phyloP scores from a whole-genome alignment of 257 asterid genomes.

The Henckelia pumila region DNA sequence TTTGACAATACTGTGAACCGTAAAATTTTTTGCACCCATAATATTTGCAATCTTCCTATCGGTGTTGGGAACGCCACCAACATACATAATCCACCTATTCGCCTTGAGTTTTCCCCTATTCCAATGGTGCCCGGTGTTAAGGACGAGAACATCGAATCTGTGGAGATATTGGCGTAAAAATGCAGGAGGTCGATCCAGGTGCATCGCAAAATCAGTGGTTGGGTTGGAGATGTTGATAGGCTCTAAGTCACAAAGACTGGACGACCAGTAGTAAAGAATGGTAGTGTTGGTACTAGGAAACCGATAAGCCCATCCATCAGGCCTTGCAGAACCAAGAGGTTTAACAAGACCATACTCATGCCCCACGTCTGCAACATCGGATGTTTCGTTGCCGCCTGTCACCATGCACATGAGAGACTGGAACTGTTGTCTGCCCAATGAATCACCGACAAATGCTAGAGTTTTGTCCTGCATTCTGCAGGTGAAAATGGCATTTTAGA shows the following conservation, averaged over 20 bases:
- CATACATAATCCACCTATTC: conserved; percentile 82
- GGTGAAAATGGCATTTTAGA: conserved; percentile 9
- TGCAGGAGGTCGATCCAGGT: conserved; percentile 84
- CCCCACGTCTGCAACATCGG: conserved; percentile 76
- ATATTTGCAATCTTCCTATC: conserved; percentile 52
- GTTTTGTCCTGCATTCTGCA: conserved; percentile 84
- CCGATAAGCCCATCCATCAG: conserved; percentile 96
- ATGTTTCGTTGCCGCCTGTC: conserved; percentile 73
- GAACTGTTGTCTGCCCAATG: conserved; percentile 92
- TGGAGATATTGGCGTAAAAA: conserved; percentile 59
- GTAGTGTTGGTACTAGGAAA: conserved; percentile 79
- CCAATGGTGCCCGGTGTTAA: conserved; percentile 98
- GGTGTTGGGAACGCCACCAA: conserved; percentile 67
- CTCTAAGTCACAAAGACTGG: conserved; percentile 79
- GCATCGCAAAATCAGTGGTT: conserved; percentile 68
- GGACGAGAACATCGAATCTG: conserved; percentile 63
- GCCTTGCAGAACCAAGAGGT: conserved; percentile 76
- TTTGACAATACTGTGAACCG: conserved; percentile 56
- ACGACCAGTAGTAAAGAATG: conserved; percentile 91
- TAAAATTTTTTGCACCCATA: conserved; percentile 64
- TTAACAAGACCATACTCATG: conserved; percentile 75
- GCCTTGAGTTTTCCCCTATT: conserved; percentile 77
- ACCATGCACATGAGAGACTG: conserved; percentile 96
- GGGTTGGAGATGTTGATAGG: conserved; percentile 51
- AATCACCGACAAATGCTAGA: conserved; percentile 87